Evolutionary conservation across 306 rosid genomes (phyloP), one percentile per base, ranked within the genome.

Genomic region (Abrus precatorius): DNA sequence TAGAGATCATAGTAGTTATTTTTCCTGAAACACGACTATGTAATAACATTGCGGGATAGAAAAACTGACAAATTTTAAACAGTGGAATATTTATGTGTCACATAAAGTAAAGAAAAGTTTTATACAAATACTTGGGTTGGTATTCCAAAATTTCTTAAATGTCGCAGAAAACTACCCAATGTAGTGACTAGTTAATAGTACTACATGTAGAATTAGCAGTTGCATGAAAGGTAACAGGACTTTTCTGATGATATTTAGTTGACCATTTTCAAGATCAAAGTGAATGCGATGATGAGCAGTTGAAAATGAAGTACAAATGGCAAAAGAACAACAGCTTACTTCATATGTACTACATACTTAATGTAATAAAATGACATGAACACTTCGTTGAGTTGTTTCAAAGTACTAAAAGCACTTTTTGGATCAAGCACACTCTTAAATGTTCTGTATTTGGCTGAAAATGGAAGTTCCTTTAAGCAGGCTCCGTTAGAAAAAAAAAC

Each of bases 141-240:
- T 5, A 44, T 59, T 52, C 8, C 14, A 52, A 32, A 81, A 20
- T 34, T 28, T 81, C 12, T 68, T 68, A 7, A 40, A 49, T 73
- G 48, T 71, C 1, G 12, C 5, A 36, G 29, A n/a, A 29, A 77
- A 77, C 38, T 64, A 0, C 53, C 49, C 20, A 60, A n/a, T 28
- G 45, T 30, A 20, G 49, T 43, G 84, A 27, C n/a, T 62, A 74
- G 50, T 68, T 49, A 60, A 1, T 59, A 8, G 65, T n/a, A 20
- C 11, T 1, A 13, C 68, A 34, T 34, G 68, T 34, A 34, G 47
- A 55, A 27, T 55, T 7, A 29, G 49, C 41, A 33, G 43, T n/a
- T 50, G 43, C 32, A 47, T 62, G 67, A 14, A 14, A 47, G 10
- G 34, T 38, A n/a, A 33, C 8, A 4, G 6, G 1, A 27, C 1